Evolutionary conservation across 2,329 filamentous ascomycete genomes (phyloP).

Genomic region (Davidsoniella neocaledoniae): DNA sequence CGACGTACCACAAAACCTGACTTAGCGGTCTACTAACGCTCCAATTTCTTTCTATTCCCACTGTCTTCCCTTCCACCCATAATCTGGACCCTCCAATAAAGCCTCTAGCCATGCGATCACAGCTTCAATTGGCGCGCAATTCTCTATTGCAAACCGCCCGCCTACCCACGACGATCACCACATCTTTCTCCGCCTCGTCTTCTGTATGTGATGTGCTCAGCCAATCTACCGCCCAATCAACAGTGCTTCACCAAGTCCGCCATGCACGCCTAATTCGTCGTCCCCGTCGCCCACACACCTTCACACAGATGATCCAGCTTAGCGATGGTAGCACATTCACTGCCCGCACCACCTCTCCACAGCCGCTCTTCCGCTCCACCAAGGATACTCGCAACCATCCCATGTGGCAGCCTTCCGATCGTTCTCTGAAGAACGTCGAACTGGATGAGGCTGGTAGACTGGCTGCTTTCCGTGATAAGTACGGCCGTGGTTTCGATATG

Average conservation of each 20-base stretch:
- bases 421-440: conserved; percentile 72
- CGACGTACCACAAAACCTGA: too few relatives aligned
- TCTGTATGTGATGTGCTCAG: conserved; percentile 14
- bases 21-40: too few relatives aligned
- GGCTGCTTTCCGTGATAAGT: conserved; percentile 69
- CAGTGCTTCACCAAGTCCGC: conserved; percentile 38
- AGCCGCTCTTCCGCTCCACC: conserved; percentile 37
- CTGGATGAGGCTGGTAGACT: conserved; percentile 87
- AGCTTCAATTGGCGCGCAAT: conserved; percentile 10
- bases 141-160: conserved; percentile 16
- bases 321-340: conserved; percentile 79
- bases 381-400: conserved; percentile 84
- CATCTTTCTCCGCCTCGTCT: conserved; percentile 7
- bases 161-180: conserved; percentile 17
- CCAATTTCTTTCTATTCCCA: too few relatives aligned
- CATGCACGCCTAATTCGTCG: conserved; percentile 74
- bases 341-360: conserved; percentile 58
- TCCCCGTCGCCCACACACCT: conserved; percentile 84
- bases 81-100: not conserved
- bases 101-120: conserved; percentile 11
- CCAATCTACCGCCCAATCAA: conserved; percentile 15
- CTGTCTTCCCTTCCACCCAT: not conserved
- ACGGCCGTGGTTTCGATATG: conserved; percentile 70
- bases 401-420: conserved; percentile 77
- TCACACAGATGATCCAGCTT: conserved; percentile 90